These are phyloP conservation scores for Buxus sempervirens DNA, from an alignment of 164 flowering plant species.

Conservation along the genomic window DNA sequence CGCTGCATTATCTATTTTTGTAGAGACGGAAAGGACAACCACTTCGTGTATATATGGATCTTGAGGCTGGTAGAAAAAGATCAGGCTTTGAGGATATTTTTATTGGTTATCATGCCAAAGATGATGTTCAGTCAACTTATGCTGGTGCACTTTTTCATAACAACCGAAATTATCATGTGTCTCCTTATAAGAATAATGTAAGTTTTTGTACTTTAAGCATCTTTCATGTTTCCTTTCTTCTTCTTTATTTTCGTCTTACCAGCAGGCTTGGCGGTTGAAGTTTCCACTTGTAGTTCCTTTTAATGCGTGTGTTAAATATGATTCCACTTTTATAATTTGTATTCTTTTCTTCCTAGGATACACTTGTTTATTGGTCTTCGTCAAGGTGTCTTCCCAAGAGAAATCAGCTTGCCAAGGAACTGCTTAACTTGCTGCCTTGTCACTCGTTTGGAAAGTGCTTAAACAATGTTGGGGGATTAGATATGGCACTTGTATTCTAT, in stretches of 20 bases:
- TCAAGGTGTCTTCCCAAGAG: slow-evolving; percentile 86
- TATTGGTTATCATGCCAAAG: slow-evolving; percentile 89
- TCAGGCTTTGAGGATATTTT: slow-evolving; percentile 87
- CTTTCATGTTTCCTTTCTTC: background rate
- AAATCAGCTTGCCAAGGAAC: slow-evolving; percentile 60
- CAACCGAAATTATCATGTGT: slow-evolving; percentile 75
- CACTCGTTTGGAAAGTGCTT: slow-evolving; percentile 98
- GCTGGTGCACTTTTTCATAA: slow-evolving; percentile 93
- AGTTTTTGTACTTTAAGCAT: too few species aligned
- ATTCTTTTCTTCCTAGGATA: slow-evolving; percentile 42
- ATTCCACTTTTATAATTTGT: background rate
- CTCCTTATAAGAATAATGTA: slow-evolving; percentile 68
- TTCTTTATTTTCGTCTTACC: background rate
- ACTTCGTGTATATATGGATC: slow-evolving; percentile 96
- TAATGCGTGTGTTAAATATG: too few species aligned
- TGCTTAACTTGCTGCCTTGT: slow-evolving; percentile 67
- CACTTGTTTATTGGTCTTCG: slow-evolving; percentile 97
- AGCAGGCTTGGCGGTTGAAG: too few species aligned
- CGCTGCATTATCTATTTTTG: slow-evolving; percentile 11
- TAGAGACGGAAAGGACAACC: slow-evolving; percentile 81
- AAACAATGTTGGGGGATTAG: slow-evolving; percentile 88
- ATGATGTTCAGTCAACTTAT: slow-evolving; percentile 97
- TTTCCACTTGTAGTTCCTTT: too few species aligned
- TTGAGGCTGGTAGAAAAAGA: slow-evolving; percentile 83
- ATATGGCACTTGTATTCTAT: slow-evolving; percentile 73